Conservation (phyloP, 352 stramenopile species). For the Phytophthora citricola region DNA sequence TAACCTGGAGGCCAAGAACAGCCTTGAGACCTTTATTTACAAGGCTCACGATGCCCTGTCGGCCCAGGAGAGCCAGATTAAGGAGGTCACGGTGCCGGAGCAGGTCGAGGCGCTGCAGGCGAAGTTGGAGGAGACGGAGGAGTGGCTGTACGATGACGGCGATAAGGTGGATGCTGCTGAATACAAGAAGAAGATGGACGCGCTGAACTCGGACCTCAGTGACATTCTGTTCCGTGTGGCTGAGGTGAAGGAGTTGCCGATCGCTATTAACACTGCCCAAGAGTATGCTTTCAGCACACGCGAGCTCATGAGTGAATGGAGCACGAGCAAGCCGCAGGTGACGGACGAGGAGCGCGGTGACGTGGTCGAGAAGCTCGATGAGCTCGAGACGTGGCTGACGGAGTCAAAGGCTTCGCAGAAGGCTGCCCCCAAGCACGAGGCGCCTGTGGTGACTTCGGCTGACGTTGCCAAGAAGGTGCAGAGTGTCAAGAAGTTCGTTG, state of each 20-base stretch:
- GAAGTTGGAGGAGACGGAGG: conserved; percentile 84
- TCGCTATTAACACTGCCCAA: conserved; percentile 73
- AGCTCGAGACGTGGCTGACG: conserved; percentile 85
- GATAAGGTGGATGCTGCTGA: conserved; percentile 86
- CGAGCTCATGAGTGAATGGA: conserved; percentile 71
- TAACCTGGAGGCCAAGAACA: conserved; percentile 91
- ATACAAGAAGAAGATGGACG: conserved; percentile 88
- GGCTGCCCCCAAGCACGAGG: conserved; percentile 71
- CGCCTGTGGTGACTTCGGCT: conserved; percentile 85
- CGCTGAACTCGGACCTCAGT: conserved; percentile 81
- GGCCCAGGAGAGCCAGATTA: conserved; percentile 75
- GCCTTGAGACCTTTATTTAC: conserved; percentile 94
- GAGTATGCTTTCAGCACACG: conserved; percentile 71
- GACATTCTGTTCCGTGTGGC: conserved; percentile 91
- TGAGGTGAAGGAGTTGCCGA: conserved; percentile 87
- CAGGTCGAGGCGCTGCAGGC: conserved; percentile 84
- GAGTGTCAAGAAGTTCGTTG: conserved; percentile 85
- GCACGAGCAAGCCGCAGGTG: conserved; percentile 76
- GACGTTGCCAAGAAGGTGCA: conserved; percentile 91
- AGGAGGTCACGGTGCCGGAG: conserved; percentile 83
- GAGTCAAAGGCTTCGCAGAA: conserved; percentile 72
- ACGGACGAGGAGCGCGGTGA: conserved; percentile 92
- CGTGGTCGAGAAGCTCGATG: conserved; percentile 86
- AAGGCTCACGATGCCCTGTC: conserved; percentile 89
- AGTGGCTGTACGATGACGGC: conserved; percentile 95